Percentiles rank a stretch among this genome's conserved stretches.
These are phyloP conservation scores for Phytophthora litchii DNA, from an alignment of 352 stramenopile genomes.

Conservation along the genomic window DNA sequence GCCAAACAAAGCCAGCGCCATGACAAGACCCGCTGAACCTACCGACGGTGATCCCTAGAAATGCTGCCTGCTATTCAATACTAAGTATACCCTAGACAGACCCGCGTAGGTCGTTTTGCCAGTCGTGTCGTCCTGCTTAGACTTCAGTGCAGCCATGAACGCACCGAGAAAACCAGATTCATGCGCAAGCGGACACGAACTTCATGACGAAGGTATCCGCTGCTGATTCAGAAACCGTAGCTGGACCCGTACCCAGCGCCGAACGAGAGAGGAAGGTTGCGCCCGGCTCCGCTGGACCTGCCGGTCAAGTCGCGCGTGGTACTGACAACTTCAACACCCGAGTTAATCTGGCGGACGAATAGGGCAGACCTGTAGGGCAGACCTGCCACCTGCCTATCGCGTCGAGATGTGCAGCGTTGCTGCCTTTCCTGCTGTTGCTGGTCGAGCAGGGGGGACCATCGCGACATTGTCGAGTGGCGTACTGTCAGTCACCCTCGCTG, in stretches of 20 bases:
- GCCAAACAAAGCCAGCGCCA: slow-evolving; percentile 18
- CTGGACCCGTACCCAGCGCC: slow-evolving; percentile 2
- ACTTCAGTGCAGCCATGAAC: neutral
- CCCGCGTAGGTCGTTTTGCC: slow-evolving; percentile 3
- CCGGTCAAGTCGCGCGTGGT: slow-evolving; percentile 4
- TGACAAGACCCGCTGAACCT: slow-evolving; percentile 23
- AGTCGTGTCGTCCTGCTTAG: neutral
- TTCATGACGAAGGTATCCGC: slow-evolving; percentile 4
- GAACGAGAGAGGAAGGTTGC: slow-evolving; percentile 13
- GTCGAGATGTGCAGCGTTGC: slow-evolving; percentile 28
- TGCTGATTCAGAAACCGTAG: slow-evolving; percentile 21
- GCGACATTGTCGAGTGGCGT: slow-evolving; percentile 27
- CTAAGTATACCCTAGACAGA: neutral
- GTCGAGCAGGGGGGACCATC: slow-evolving; percentile 23
- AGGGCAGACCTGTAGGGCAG: slow-evolving; percentile 15
- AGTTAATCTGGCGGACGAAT: slow-evolving; percentile 4
- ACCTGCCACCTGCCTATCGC: slow-evolving; percentile 10
- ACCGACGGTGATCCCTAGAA: slow-evolving; percentile 20
- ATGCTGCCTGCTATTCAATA: no score
- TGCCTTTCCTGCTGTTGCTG: slow-evolving; percentile 29
- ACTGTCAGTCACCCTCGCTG: slow-evolving; percentile 2
- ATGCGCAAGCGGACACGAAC: slow-evolving; percentile 3
- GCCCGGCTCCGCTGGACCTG: neutral
- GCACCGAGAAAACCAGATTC: slow-evolving; percentile 2
- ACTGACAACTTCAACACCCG: slow-evolving; percentile 29